Evolutionary conservation across 768 basidiomycete genomes (phyloP), one percentile per base, ranked within the genome.

Genomic region (Pilatotrama ljubarskyi): DNA sequence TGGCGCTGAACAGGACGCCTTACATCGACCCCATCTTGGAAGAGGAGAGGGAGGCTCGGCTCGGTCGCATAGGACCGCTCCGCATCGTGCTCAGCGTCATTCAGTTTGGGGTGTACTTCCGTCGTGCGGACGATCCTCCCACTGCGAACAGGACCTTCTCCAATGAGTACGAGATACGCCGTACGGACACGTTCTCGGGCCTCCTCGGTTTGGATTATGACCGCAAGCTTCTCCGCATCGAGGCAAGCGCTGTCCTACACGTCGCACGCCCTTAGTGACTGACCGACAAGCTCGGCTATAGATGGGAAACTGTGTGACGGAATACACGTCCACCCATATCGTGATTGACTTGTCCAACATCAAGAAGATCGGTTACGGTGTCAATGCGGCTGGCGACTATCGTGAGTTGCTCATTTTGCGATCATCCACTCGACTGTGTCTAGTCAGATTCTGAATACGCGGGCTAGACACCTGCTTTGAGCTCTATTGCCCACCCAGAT

Each of bases 31-130:
- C 73, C 0, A 68, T 67, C 2, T 40, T 53, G 3, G 72, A 71
- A 14, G 69, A 64, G 53, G 56, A 57, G 5, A 65, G 67, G 10
- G 66, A 67, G 42, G 43, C 63, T 1, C 86, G 73, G 37, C 62
- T 84, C 13, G 73, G 85, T 11, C 67, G 77, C 5, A 74, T 78
- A 13, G 73, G 74, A 10, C 32, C 8, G 15, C 22, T 62, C 8
- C 48, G 40, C n/a, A 74, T 90, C 25, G 82, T 84, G 22, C 74
- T 91, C 13, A 77, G 82, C 52, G 73, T 75, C 4, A 74, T 91
- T 51, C 90, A 91, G 70, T 85, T 91, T 61, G 90, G 91, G n/a
- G 64, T 80, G 26, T 82, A 81, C 66, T 83, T 81, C 66, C 75
- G 77, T 17, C 50, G 59, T 6, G 40, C 57, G 10, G 40, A 53